Conservation (phyloP, 371 early-diverging fungal species). For the Mucor saturninus region DNA sequence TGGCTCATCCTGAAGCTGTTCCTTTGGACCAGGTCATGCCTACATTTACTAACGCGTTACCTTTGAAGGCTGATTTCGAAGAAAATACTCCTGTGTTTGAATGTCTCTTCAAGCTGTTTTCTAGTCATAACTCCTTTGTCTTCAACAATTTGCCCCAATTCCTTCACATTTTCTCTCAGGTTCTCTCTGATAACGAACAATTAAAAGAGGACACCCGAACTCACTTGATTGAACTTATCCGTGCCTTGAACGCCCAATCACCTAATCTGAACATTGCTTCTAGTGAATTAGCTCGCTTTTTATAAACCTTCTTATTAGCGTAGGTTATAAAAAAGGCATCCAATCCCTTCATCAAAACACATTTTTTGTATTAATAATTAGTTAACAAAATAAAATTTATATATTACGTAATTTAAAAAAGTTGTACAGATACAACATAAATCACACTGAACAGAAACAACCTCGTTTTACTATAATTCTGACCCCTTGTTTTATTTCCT, state of each 20-base stretch:
- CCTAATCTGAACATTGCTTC: slow-evolving; percentile 42
- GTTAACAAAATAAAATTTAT: not conserved
- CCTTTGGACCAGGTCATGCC: slow-evolving; percentile 79
- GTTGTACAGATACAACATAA: not conserved
- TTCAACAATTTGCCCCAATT: slow-evolving; percentile 35
- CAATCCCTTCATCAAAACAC: not conserved
- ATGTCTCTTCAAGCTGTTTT: slow-evolving; percentile 66
- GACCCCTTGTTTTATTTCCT: too few species aligned
- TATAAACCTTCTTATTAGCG: slow-evolving; percentile 20
- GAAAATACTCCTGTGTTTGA: slow-evolving; percentile 83
- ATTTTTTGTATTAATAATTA: slow-evolving; percentile 1
- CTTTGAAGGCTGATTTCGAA: slow-evolving; percentile 77
- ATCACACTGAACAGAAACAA: too few species aligned
- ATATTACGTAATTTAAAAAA: not conserved
- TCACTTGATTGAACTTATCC: slow-evolving; percentile 63
- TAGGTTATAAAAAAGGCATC: too few species aligned
- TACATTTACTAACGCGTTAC: slow-evolving; percentile 70
- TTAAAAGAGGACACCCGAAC: slow-evolving; percentile 54
- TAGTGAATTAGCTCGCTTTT: slow-evolving; percentile 42
- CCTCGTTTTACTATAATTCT: too few species aligned
- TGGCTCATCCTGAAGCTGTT: slow-evolving; percentile 71
- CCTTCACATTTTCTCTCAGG: slow-evolving; percentile 52
- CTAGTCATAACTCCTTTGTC: slow-evolving; percentile 56
- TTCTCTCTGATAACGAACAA: slow-evolving; percentile 58
- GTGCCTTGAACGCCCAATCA: slow-evolving; percentile 52